Conservation (phyloP, 441 rosid genomes). For the Mallotus repandus region DNA sequence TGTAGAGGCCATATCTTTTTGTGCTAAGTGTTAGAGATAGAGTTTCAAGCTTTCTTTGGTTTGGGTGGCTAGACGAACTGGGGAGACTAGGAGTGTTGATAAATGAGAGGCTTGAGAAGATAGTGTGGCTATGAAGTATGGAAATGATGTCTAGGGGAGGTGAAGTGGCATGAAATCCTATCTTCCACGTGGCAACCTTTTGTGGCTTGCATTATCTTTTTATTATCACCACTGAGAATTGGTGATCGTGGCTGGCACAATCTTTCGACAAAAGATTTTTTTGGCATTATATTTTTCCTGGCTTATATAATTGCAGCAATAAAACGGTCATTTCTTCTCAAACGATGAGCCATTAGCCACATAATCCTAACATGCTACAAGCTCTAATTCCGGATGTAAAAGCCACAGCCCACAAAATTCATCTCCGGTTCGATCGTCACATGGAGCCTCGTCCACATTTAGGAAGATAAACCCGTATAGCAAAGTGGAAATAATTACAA, state of each 20-base stretch:
- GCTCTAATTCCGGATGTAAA: no score
- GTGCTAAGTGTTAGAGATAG: neutral
- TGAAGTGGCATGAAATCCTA: slow-evolving; percentile 31
- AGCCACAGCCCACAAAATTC: no score
- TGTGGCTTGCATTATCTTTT: slow-evolving; percentile 51
- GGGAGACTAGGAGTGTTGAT: slow-evolving; percentile 1
- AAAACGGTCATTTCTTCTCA: neutral
- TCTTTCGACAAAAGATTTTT: neutral
- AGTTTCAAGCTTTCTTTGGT: neutral
- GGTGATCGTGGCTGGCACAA: slow-evolving; percentile 43
- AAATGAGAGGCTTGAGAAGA: slow-evolving; percentile 16
- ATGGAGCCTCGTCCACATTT: neutral
- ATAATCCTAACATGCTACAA: no score
- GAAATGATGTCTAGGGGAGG: neutral
- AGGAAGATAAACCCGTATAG: neutral
- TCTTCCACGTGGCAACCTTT: slow-evolving; percentile 61
- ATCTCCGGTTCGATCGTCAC: no score
- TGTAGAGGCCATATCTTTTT: slow-evolving; percentile 47
- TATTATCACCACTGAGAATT: slow-evolving; percentile 31
- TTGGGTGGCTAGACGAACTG: neutral
- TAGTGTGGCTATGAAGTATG: slow-evolving; percentile 22
- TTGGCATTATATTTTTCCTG: slow-evolving; percentile 2
- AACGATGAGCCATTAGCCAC: neutral
- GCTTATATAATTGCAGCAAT: neutral
- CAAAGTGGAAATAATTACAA: no score